These are phyloP conservation scores for Cystoisospora suis DNA, from an alignment of 169 alveolate species.

Conservation along the genomic window DNA sequence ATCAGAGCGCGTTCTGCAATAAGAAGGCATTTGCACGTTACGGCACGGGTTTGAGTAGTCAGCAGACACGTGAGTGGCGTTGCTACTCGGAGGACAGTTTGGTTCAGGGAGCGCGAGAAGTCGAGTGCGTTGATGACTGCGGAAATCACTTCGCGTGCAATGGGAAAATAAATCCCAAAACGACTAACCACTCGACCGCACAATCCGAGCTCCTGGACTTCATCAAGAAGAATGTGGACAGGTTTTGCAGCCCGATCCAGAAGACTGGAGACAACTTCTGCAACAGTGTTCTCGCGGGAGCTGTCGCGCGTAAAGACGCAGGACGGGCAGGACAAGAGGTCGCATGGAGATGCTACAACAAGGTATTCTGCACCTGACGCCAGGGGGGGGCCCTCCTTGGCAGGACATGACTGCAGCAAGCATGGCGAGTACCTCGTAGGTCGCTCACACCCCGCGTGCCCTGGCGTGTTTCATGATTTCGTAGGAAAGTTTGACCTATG, in stretches of 20 bases:
- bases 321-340: not conserved
- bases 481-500: not conserved
- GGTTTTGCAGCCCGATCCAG: not conserved
- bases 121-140: not conserved
- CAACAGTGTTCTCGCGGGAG: not conserved
- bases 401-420: no score
- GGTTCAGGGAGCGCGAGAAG: not conserved
- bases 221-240: not conserved
- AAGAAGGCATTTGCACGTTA: not conserved
- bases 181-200: not conserved
- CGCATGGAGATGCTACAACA: not conserved
- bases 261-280: not conserved
- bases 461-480: no score
- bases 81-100: not conserved
- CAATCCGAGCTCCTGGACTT: not conserved
- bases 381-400: no score
- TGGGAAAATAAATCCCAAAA: not conserved
- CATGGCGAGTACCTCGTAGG: no score
- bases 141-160: not conserved
- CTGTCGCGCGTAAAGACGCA: slow-evolving; percentile 14
- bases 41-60: not conserved
- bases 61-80: slow-evolving; percentile 14
- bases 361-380: no score
- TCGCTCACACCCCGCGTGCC: no score
- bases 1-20: not conserved